These are phyloP conservation scores for Neoascochyta sp. DNA, from an alignment of 2,329 filamentous ascomycete species.

Conservation along the genomic window DNA sequence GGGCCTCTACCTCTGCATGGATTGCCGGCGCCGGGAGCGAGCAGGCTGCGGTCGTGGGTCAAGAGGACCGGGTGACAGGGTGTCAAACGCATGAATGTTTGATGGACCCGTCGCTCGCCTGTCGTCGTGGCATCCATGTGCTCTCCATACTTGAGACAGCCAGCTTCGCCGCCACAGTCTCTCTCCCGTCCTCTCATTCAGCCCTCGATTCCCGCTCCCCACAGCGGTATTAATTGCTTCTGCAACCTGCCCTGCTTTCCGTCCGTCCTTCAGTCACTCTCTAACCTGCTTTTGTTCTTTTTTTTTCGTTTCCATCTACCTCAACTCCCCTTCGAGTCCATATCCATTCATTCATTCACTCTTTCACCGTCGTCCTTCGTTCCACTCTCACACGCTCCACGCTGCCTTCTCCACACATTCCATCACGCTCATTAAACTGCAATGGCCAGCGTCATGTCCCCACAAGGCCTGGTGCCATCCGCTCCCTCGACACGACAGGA, in stretches of 20 bases:
- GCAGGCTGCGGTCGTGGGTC: conserved; percentile 24
- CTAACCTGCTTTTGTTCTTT: conserved; percentile 11
- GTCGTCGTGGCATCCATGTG: conserved; percentile 31
- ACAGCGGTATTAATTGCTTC: conserved; percentile 21
- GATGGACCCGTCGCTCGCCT: conserved; percentile 23
- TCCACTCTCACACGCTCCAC: not conserved
- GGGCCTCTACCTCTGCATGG: conserved; percentile 19
- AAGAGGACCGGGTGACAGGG: conserved; percentile 22
- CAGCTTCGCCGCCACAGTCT: conserved; percentile 23
- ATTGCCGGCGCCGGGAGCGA: conserved; percentile 11
- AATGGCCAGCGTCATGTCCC: conserved; percentile 28
- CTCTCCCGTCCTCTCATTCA: conserved; percentile 19
- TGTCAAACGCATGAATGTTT: conserved; percentile 39
- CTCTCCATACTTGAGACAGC: conserved; percentile 31
- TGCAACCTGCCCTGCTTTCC: conserved; percentile 16
- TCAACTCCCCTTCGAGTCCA: not conserved
- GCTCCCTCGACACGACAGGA: conserved; percentile 36
- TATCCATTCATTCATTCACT: no score
- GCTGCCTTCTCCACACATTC: conserved; percentile 1
- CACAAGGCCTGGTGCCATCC: conserved; percentile 17
- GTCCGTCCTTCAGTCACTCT: conserved; percentile 18
- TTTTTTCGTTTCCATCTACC: conserved; percentile 6
- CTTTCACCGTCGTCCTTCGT: conserved; percentile 7
- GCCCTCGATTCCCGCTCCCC: conserved; percentile 9
- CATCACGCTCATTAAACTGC: conserved; percentile 4